phyloP scores from a whole-genome alignment of 257 asterid species.

The Plantago elongata region DNA sequence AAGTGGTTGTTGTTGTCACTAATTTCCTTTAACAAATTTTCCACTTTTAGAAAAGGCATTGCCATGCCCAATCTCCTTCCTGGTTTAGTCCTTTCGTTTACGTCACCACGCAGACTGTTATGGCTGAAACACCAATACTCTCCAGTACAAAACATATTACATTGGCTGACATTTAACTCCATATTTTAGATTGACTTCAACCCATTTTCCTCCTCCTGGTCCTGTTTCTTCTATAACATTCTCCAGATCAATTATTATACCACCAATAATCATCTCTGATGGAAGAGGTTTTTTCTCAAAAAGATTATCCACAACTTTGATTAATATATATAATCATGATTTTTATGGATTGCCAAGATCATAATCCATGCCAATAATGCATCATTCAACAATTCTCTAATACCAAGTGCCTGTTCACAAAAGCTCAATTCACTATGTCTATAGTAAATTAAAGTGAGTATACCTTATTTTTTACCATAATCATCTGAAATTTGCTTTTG shows the following conservation, averaged over 20 bases:
- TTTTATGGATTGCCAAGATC: slow-evolving; percentile 17
- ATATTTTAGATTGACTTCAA: slow-evolving; percentile 30
- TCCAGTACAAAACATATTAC: slow-evolving; percentile 26
- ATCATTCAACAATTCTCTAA: not conserved
- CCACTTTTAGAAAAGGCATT: slow-evolving; percentile 37
- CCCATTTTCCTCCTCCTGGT: slow-evolving; percentile 22
- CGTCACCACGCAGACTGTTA: slow-evolving; percentile 25
- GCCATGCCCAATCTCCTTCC: slow-evolving; percentile 23
- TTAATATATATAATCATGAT: slow-evolving; percentile 20
- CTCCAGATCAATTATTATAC: slow-evolving; percentile 35
- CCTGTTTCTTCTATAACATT: slow-evolving; percentile 22
- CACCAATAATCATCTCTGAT: slow-evolving; percentile 26
- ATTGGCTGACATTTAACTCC: slow-evolving; percentile 32
- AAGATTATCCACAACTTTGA: slow-evolving; percentile 29
- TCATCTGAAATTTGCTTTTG: too few species aligned
- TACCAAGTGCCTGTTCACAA: too few species aligned
- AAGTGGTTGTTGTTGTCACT: slow-evolving; percentile 45
- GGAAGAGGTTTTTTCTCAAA: slow-evolving; percentile 21
- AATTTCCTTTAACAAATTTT: slow-evolving; percentile 29
- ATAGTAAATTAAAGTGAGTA: too few species aligned
- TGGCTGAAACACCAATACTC: slow-evolving; percentile 21
- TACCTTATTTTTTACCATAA: too few species aligned
- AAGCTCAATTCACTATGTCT: too few species aligned
- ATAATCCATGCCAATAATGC: slow-evolving; percentile 23
- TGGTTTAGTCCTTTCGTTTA: slow-evolving; percentile 30